Evolutionary conservation across 768 basidiomycete genomes (phyloP).

Genomic region (Phylloporus arenicola): DNA sequence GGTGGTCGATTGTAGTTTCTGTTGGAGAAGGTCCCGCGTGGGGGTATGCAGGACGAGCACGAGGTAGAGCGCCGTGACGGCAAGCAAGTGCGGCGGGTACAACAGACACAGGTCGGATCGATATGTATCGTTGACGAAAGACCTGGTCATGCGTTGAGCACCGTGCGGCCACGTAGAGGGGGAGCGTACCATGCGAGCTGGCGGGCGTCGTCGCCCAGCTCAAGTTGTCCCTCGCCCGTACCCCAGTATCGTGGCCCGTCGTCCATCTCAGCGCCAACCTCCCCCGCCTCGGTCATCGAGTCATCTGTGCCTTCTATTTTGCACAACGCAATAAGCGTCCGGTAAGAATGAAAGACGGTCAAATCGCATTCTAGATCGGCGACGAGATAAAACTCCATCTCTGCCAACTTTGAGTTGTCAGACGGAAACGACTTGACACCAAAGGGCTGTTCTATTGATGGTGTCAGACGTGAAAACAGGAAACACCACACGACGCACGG

Average conservation of each 20-base stretch:
- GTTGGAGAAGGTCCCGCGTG: conserved; percentile 42
- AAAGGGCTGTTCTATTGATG: conserved; percentile 52
- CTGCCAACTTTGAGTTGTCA: conserved; percentile 88
- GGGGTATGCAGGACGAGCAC: conserved; percentile 71
- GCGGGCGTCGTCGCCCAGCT: conserved; percentile 67
- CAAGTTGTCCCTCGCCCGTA: conserved; percentile 71
- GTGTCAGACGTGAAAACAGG: neutral
- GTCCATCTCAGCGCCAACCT: conserved; percentile 48
- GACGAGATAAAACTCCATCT: conserved; percentile 99
- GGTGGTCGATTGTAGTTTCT: conserved; percentile 30
- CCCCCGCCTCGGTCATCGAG: conserved; percentile 49
- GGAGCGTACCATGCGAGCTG: conserved; percentile 82
- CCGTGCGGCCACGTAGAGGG: neutral
- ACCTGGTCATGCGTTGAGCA: conserved; percentile 46
- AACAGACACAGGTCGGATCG: conserved; percentile 90
- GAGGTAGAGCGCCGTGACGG: conserved; percentile 87
- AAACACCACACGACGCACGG: conserved; percentile 41
- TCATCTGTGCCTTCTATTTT: conserved; percentile 46
- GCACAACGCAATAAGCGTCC: conserved; percentile 75
- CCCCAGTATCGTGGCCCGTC: conserved; percentile 71
- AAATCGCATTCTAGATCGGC: conserved; percentile 96
- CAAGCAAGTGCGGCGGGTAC: conserved; percentile 92
- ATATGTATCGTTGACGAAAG: conserved; percentile 94
- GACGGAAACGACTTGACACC: conserved; percentile 75
- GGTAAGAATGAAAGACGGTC: conserved; percentile 91